These are phyloP conservation scores for Irpex sp. DNA, from an alignment of 1,284 basidiomycete genomes.

Conservation along the genomic window DNA sequence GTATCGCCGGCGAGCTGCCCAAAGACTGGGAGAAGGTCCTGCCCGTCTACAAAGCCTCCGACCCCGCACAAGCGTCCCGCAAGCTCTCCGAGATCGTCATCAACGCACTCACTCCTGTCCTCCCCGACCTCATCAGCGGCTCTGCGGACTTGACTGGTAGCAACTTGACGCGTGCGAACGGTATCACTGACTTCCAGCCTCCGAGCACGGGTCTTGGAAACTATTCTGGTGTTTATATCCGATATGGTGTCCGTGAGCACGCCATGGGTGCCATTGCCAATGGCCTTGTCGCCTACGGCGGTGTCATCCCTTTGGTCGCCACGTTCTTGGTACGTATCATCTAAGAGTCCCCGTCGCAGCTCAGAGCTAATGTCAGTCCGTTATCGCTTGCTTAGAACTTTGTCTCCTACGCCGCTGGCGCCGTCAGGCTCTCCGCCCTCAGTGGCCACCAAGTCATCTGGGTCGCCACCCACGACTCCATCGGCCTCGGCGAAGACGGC, in stretches of 20 bases:
- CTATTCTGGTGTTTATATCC: slow-evolving; percentile 89
- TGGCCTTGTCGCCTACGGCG: slow-evolving; percentile 84
- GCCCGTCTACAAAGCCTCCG: slow-evolving; percentile 79
- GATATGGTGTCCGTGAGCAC: slow-evolving; percentile 97
- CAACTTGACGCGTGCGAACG: slow-evolving; percentile 87
- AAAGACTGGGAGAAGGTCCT: slow-evolving; percentile 84
- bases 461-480: slow-evolving; percentile 90
- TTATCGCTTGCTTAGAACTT: slow-evolving; percentile 65
- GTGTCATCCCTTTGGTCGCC: slow-evolving; percentile 80
- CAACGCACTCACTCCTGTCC: slow-evolving; percentile 65
- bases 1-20: slow-evolving; percentile 82
- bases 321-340: slow-evolving; percentile 71
- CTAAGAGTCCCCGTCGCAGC: neutral
- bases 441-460: slow-evolving; percentile 90
- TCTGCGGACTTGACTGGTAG: slow-evolving; percentile 93
- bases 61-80: slow-evolving; percentile 86
- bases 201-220: slow-evolving; percentile 81
- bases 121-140: slow-evolving; percentile 88
- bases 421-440: slow-evolving; percentile 87
- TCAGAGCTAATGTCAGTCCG: neutral
- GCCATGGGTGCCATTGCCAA: slow-evolving; percentile 96
- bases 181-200: slow-evolving; percentile 88
- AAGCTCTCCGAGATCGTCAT: slow-evolving; percentile 93
- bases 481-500: slow-evolving; percentile 92
- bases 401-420: slow-evolving; percentile 90